These are phyloP conservation scores for Hebeloma cylindrosporum DNA, from an alignment of 768 basidiomycete species.

Conservation along the genomic window DNA sequence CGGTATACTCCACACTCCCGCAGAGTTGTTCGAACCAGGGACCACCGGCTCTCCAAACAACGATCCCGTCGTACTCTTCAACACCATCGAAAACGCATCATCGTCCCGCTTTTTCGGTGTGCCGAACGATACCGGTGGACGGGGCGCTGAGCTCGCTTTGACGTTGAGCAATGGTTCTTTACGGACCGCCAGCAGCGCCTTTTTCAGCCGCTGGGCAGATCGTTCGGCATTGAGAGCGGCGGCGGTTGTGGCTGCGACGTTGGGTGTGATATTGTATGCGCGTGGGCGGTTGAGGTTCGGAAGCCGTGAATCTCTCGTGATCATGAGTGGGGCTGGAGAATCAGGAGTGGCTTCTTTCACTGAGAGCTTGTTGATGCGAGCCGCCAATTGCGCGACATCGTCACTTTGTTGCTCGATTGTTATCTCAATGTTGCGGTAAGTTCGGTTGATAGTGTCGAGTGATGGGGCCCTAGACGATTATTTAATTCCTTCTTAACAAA, in stretches of 20 bases:
- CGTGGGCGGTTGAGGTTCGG: constrained; percentile 38
- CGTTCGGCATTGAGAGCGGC: constrained; percentile 83
- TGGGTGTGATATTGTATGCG: constrained; percentile 52
- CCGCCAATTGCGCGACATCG: constrained; percentile 50
- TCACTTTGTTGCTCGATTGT: constrained; percentile 62
- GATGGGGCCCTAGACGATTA: constrained; percentile 64
- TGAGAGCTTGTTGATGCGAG: constrained; percentile 54
- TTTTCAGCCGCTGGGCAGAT: constrained; percentile 68
- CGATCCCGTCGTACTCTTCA: constrained; percentile 20
- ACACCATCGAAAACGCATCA: constrained; percentile 19
- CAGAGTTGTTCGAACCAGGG: constrained; percentile 20
- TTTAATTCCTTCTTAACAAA: neutral
- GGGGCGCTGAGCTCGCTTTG: constrained; percentile 39
- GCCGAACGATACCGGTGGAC: constrained; percentile 34
- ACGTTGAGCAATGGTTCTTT: constrained; percentile 68
- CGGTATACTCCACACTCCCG: no score
- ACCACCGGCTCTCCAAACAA: constrained; percentile 26
- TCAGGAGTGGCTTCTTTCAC: constrained; percentile 26
- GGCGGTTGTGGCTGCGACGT: constrained; percentile 72
- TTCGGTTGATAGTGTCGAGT: constrained; percentile 80
- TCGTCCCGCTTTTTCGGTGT: constrained; percentile 33
- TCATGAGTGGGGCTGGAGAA: constrained; percentile 5
- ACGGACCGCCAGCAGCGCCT: constrained; percentile 58
- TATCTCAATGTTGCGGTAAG: constrained; percentile 81
- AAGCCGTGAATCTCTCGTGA: constrained; percentile 40